These are phyloP conservation scores for Geranium rotundifolium DNA, from an alignment of 345 rosid species.

Conservation along the genomic window DNA sequence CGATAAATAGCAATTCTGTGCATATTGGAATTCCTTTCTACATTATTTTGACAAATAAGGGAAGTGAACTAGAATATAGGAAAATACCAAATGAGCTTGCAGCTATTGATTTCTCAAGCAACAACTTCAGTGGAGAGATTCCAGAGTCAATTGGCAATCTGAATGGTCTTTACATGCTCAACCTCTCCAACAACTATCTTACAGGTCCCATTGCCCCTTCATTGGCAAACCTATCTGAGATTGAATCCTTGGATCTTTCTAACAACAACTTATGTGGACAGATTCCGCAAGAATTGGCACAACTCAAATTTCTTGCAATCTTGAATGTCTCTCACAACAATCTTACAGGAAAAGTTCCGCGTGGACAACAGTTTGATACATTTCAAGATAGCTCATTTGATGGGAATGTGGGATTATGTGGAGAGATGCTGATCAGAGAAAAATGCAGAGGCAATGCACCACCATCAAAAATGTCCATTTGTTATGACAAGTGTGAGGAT, in stretches of 20 bases:
- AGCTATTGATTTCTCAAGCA: not conserved
- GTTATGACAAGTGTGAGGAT: not conserved
- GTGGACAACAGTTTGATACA: not conserved
- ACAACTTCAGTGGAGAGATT: not conserved
- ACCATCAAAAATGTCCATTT: not conserved
- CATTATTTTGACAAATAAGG: not conserved
- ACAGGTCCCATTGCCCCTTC: not conserved
- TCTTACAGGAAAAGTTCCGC: not conserved
- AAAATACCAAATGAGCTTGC: not conserved
- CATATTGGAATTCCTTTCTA: slow-evolving; percentile 3
- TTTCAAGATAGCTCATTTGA: not conserved
- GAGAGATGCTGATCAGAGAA: not conserved
- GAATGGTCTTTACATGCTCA: too few relatives aligned
- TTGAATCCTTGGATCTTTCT: too few relatives aligned
- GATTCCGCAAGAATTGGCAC: not conserved
- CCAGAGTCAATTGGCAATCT: too few relatives aligned
- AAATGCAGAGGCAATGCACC: not conserved
- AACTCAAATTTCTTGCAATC: not conserved
- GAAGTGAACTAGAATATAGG: not conserved
- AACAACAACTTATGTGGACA: not conserved
- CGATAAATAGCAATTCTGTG: too few relatives aligned
- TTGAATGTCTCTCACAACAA: slow-evolving; percentile 1
- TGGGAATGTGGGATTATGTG: slow-evolving; percentile 1
- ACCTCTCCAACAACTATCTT: too few relatives aligned
- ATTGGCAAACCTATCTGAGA: not conserved